Conservation (phyloP, 164 flowering plant species). For the Cinnamomum chago region DNA sequence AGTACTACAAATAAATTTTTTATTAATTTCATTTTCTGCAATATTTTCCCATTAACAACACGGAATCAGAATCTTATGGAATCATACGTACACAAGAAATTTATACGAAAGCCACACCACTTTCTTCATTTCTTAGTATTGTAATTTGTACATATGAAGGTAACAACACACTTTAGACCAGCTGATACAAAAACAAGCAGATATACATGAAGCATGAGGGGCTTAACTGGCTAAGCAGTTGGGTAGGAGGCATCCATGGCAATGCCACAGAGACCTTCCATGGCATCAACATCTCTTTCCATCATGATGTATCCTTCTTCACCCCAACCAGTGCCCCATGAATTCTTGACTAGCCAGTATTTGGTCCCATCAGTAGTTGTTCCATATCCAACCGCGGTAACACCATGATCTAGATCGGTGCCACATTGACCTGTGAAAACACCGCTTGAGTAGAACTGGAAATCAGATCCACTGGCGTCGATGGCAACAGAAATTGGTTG, state of each 20-base stretch:
- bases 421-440: conserved; percentile 23
- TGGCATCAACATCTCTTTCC: conserved; percentile 18
- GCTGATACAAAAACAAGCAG: too few species aligned
- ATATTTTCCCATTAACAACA: too few species aligned
- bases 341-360: conserved; percentile 33
- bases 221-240: neutral
- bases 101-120: too few species aligned
- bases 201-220: too few species aligned
- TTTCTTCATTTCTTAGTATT: too few species aligned
- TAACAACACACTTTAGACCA: too few species aligned
- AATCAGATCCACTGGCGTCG: conserved; percentile 20
- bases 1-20: too few species aligned
- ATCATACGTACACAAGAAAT: too few species aligned
- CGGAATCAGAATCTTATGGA: too few species aligned
- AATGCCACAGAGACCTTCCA: conserved; percentile 25
- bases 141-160: too few species aligned
- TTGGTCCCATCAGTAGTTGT: conserved; percentile 14
- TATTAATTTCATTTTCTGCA: too few species aligned
- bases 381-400: conserved; percentile 27
- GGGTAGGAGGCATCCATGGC: conserved; percentile 28
- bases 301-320: conserved; percentile 26
- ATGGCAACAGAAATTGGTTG: conserved; percentile 31
- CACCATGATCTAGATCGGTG: conserved; percentile 21
- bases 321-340: conserved; percentile 33
- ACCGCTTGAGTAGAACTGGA: conserved; percentile 27